Evolutionary conservation across 2,329 filamentous ascomycete species (phyloP).

Genomic region (Myrmaecium sp.): DNA sequence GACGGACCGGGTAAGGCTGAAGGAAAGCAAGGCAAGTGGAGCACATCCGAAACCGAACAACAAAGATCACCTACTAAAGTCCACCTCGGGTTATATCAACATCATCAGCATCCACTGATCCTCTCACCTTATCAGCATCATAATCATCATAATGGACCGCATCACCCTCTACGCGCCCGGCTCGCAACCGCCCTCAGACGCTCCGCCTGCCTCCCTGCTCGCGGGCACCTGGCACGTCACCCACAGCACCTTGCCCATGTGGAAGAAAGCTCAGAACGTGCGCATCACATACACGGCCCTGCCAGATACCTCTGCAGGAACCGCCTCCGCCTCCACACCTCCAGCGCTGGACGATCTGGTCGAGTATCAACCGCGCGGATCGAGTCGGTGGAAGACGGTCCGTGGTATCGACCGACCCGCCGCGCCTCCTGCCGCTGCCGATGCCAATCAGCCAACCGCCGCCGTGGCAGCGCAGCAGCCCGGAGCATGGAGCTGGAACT

Average conservation of each 20-base stretch:
- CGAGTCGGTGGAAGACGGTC: slow-evolving; percentile 40
- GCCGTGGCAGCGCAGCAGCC: slow-evolving; percentile 8
- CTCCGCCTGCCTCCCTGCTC: slow-evolving; percentile 22
- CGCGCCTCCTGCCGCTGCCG: slow-evolving; percentile 6
- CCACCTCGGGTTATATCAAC: too few relatives aligned
- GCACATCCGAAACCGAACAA: too few relatives aligned
- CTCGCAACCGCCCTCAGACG: too few relatives aligned
- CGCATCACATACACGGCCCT: slow-evolving; percentile 56
- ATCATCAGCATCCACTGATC: too few relatives aligned
- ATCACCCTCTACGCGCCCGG: too few relatives aligned
- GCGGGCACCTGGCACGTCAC: slow-evolving; percentile 20
- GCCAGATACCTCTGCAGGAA: slow-evolving; percentile 8
- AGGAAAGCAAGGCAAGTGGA: too few relatives aligned
- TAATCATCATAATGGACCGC: too few relatives aligned
- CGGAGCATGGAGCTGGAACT: slow-evolving; percentile 40
- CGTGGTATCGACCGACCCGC: slow-evolving; percentile 44
- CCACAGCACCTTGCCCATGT: slow-evolving; percentile 40
- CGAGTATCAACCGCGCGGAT: slow-evolving; percentile 42
- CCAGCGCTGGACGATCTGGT: slow-evolving; percentile 52
- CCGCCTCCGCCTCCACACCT: too few relatives aligned
- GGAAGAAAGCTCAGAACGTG: slow-evolving; percentile 64
- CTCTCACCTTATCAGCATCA: too few relatives aligned
- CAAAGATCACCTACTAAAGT: too few relatives aligned
- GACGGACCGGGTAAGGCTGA: too few relatives aligned
- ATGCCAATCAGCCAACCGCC: slow-evolving; percentile 1